phyloP scores from a whole-genome alignment of 2,329 filamentous ascomycete species.

The Colletotrichum karsti region DNA sequence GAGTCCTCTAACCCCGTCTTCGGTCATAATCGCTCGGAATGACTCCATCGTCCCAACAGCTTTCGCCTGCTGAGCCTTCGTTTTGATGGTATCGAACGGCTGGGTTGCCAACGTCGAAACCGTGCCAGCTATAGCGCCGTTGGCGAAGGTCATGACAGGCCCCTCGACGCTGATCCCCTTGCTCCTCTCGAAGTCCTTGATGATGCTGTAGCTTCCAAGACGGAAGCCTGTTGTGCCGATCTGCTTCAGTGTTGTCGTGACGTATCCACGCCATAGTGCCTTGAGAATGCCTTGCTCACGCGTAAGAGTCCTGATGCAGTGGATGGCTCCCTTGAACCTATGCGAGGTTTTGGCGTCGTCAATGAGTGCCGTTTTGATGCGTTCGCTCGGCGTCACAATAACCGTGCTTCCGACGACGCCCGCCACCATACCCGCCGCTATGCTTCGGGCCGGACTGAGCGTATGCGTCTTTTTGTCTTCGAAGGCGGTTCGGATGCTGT shows the following conservation, averaged over 20 bases:
- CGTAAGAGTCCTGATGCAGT: conserved; percentile 1
- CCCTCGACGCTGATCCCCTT: not conserved
- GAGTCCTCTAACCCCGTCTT: conserved; percentile 11
- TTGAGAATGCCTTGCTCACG: not conserved
- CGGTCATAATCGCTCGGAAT: not conserved
- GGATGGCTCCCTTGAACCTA: not conserved
- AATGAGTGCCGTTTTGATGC: conserved; percentile 19
- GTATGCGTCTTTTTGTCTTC: conserved; percentile 2
- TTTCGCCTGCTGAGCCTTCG: conserved; percentile 12
- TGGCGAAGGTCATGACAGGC: conserved; percentile 10
- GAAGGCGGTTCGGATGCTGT: conserved; percentile 9
- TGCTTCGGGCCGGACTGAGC: conserved; percentile 1
- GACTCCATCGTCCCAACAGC: conserved; percentile 17
- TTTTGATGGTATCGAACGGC: conserved; percentile 19
- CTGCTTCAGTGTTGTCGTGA: conserved; percentile 16
- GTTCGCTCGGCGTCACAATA: conserved; percentile 17
- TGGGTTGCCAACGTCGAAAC: conserved; percentile 16
- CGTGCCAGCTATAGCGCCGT: conserved; percentile 15
- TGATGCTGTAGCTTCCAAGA: conserved; percentile 20
- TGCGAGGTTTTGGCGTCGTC: conserved; percentile 14
- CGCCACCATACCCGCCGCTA: conserved; percentile 11
- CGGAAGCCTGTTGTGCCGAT: conserved; percentile 19
- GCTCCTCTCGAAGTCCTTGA: conserved; percentile 16
- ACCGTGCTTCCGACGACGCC: conserved; percentile 9
- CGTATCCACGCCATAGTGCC: conserved; percentile 11